Conservation (phyloP, 2,329 filamentous ascomycete species). For the Penicillium sp. region DNA sequence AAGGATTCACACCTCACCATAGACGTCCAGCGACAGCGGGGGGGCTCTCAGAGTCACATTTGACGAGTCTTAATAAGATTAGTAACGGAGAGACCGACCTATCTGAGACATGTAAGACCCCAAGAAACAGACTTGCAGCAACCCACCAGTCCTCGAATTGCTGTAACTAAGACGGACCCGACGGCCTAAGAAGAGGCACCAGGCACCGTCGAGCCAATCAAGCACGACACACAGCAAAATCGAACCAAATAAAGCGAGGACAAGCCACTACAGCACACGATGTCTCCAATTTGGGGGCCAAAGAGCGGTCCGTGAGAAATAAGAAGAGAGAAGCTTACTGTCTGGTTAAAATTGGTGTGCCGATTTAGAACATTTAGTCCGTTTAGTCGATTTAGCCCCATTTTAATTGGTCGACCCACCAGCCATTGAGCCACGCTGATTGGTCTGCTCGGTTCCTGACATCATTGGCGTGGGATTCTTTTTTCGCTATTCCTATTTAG, state of each 20-base stretch:
- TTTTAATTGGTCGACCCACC: conserved; percentile 1
- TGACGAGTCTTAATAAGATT: neutral
- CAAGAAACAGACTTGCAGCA: neutral
- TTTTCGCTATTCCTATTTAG: conserved; percentile 15
- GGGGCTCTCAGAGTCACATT: neutral
- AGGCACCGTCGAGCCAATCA: neutral
- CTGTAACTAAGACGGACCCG: neutral
- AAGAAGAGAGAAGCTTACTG: neutral
- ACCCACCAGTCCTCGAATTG: neutral
- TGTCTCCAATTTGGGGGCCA: neutral
- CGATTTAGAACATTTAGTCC: conserved; percentile 6
- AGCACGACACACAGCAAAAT: neutral
- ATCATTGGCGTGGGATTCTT: conserved; percentile 9
- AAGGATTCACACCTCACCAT: neutral
- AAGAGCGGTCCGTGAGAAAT: neutral
- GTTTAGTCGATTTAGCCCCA: neutral
- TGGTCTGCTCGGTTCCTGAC: conserved; percentile 25
- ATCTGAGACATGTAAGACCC: conserved; percentile 1
- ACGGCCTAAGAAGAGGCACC: neutral
- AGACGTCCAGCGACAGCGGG: neutral
- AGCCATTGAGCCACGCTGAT: neutral
- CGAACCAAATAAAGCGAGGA: neutral
- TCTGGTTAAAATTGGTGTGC: neutral
- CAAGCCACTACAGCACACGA: neutral
- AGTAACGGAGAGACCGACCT: neutral